Base-by-base conservation (phyloP, 148 eudicot genomes). In the Fallopia convolvulus region DNA sequence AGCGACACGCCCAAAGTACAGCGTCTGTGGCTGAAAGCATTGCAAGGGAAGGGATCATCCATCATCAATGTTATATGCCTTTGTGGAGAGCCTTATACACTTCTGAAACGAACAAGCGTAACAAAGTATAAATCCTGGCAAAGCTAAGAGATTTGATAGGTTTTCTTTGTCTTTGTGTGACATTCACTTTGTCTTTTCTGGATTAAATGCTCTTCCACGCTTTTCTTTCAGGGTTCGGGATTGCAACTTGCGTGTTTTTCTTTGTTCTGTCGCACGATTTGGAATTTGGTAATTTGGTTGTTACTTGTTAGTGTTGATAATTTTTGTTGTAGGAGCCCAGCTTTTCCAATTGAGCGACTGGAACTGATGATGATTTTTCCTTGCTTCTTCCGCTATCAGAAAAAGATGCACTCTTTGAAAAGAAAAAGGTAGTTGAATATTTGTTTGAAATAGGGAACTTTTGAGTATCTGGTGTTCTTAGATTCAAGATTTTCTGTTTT, bases 321-420 rank as follows among this genome's bases (percentile, higher is more conserved):
- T 72, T 73, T 73, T 20, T 73, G 32, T 44, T 48, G 55, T 44
- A 42, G 87, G 88, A 84, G 88, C 77, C 78, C 33, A 79, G 79
- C 50, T 50, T 78, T 33, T 79, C 77, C 20, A 42, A 66, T 78
- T 71, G 80, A 56, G 63, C 65, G 8, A 65, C 48, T 60, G 80
- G 79, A 74, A 46, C 8, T 53, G 63, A 58, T 74, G 90, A 82
- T 75, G 87, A 76, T 17, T 74, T 75, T 80, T 75, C 74, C 74
- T 76, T 93, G 77, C 83, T 84, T 81, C 82, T 90, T 10, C 80
- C 86, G 79, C 85, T 92, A 18, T 48, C 90, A 76, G 86, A 83
- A 83, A 83, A 83, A 32, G 98, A 93, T 72, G 86, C 88, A 52
- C 77, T 90, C 6, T 85, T 83, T 30, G 88, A 85, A 74, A 90